These are phyloP conservation scores for Vitis hybrid DNA, from an alignment of 177 flowering plant genomes.

Conservation along the genomic window DNA sequence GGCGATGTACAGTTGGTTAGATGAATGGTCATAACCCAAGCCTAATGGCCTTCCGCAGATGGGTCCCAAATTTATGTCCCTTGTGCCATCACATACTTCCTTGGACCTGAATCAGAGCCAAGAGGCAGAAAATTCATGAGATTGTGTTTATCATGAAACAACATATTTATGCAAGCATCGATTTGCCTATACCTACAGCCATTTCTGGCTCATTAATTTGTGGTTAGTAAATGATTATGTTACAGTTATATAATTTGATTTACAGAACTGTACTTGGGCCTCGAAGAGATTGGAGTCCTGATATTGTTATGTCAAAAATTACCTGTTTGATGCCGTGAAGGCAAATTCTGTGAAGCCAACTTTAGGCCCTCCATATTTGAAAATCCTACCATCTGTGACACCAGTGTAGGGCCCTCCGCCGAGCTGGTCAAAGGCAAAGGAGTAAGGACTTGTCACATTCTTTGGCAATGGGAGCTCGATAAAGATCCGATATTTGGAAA, in stretches of 20 bases:
- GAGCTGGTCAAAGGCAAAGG: slow-evolving; percentile 9
- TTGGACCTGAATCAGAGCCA: slow-evolving; percentile 13
- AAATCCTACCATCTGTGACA: slow-evolving; percentile 19
- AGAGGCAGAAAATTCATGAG: no score
- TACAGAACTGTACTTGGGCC: no score
- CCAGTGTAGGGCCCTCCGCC: slow-evolving; percentile 19
- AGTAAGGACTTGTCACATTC: slow-evolving; percentile 9
- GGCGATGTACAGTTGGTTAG: slow-evolving; percentile 17
- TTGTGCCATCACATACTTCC: slow-evolving; percentile 16
- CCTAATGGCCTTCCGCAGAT: slow-evolving; percentile 22
- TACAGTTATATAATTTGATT: no score
- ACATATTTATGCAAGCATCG: no score
- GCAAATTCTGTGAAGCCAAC: slow-evolving; percentile 16
- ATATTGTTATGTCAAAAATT: background rate
- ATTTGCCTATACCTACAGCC: no score
- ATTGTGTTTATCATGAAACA: no score
- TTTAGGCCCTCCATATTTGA: slow-evolving; percentile 10
- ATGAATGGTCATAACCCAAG: slow-evolving; percentile 10
- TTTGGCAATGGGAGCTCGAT: slow-evolving; percentile 3
- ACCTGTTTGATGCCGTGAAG: slow-evolving; percentile 18
- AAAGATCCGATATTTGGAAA: background rate
- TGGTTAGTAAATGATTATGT: no score
- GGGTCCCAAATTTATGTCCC: background rate
- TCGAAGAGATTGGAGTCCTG: no score
- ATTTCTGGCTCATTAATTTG: no score